Base-by-base conservation (phyloP, 768 basidiomycete species). In the Kwoniella dendrophila region DNA sequence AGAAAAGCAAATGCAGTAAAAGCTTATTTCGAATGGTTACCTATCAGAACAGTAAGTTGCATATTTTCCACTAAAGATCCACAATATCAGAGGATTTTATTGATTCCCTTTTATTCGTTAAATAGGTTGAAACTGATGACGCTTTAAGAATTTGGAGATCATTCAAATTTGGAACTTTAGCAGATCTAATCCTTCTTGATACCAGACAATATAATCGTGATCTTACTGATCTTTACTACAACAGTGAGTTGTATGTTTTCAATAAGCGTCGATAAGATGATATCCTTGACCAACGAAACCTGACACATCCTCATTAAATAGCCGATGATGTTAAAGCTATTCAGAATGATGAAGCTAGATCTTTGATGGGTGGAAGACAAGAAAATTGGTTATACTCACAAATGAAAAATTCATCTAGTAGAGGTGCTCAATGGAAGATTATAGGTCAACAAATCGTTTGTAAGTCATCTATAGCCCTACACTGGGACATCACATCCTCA, bases 131-230 rank as follows among this genome's bases (percentile, higher is more conserved):
- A 40, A 81, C 82, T 1, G 81, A 82, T 52, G 84, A 86, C 74
- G 81, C 83, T 66, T 81, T 86, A 16, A 81, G 85, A 27, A 86
- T 86, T 54, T 86, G 85, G 84, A 82, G 85, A 33, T 85, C 84
- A 68, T 86, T 87, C 78, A 83, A 85, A 77, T 82, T 87, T 36
- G 86, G 85, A 47, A 85, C 85, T 70, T 81, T 86, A n/a, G 70
- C 85, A 66, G 85, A 86, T 68, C 72, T 86, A 67, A 83, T 84
- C 10, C 85, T 87, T 84, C 80, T 87, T 16, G 86, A 87, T 70
- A 86, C 86, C 22, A 83, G 86, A 2, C 81, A 85, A 63, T 86
- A 86, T 69, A 83, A 86, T 62, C 79, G 85, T 52, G 83, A 85
- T 67, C 70, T 85, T n/a, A 86, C 84, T 16, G 85, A 86, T 72